phyloP scores from a whole-genome alignment of 129 eudicot species.

The Calendula officinalis region DNA sequence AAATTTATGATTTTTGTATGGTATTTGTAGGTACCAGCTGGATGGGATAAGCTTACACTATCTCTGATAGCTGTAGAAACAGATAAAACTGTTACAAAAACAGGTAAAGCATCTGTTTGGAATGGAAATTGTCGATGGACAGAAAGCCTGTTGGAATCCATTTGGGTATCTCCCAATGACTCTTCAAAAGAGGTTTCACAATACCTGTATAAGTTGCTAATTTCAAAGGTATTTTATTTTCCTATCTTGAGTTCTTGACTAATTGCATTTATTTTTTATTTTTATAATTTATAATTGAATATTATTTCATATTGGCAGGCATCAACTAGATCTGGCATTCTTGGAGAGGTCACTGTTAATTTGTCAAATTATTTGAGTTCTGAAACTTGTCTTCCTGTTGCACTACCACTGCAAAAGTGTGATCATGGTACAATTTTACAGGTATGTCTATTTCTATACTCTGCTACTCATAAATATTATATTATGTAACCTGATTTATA shows the following conservation, averaged over 20 bases:
- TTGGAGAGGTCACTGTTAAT: slow-evolving; percentile 69
- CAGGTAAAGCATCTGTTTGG: slow-evolving; percentile 55
- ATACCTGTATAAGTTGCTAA: slow-evolving; percentile 50
- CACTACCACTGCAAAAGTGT: slow-evolving; percentile 62
- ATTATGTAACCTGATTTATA: slow-evolving; percentile 2
- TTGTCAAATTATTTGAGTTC: slow-evolving; percentile 50
- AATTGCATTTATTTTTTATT: neutral
- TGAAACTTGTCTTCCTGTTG: slow-evolving; percentile 46
- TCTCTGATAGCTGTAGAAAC: slow-evolving; percentile 54
- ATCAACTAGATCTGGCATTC: slow-evolving; percentile 65
- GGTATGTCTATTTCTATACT: slow-evolving; percentile 32
- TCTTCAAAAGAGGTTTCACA: slow-evolving; percentile 46
- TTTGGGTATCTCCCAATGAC: slow-evolving; percentile 41
- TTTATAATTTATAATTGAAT: neutral
- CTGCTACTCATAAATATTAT: neutral
- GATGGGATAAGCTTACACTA: slow-evolving; percentile 74
- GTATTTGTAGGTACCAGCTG: slow-evolving; percentile 59
- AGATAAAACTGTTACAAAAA: slow-evolving; percentile 59
- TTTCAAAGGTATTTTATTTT: slow-evolving; percentile 57
- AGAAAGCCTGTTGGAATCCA: slow-evolving; percentile 54
- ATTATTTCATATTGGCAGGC: slow-evolving; percentile 39
- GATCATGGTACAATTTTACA: slow-evolving; percentile 57
- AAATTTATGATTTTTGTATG: slow-evolving; percentile 12
- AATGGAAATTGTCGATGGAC: slow-evolving; percentile 74
- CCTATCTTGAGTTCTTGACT: slow-evolving; percentile 15